A percentile compares a stretch with the other conserved stretches of the same genome.
phyloP scores from a whole-genome alignment of 2,329 filamentous ascomycete genomes.

The Trichoderma hamatum region DNA sequence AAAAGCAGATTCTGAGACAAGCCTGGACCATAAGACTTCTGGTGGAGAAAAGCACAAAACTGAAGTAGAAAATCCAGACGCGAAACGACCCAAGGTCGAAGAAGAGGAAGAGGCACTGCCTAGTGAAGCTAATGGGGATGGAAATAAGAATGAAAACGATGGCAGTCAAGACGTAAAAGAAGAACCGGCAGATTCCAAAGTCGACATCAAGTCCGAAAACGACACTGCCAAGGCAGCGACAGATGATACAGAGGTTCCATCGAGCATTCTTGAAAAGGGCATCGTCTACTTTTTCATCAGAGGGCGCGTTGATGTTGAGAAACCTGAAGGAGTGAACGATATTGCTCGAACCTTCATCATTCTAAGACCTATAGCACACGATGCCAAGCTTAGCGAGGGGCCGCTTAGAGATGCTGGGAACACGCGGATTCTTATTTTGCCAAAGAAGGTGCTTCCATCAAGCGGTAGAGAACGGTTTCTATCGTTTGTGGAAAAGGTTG shows the following conservation, averaged over 20 bases:
- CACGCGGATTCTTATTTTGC: conserved; percentile 74
- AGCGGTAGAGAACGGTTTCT: conserved; percentile 72
- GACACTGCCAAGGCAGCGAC: conserved; percentile 29
- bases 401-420: conserved; percentile 57
- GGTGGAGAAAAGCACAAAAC: conserved; percentile 38
- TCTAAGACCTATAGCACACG: conserved; percentile 70
- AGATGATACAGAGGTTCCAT: conserved; percentile 41
- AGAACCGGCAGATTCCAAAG: conserved; percentile 13
- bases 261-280: conserved; percentile 78
- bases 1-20: not conserved
- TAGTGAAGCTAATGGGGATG: not conserved
- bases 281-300: conserved; percentile 91
- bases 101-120: conserved; percentile 30
- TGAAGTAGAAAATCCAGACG: conserved; percentile 33
- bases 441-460: conserved; percentile 80
- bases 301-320: conserved; percentile 71
- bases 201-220: not conserved
- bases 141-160: conserved; percentile 3
- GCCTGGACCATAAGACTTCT: not conserved
- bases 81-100: conserved; percentile 36
- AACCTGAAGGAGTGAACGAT: conserved; percentile 70
- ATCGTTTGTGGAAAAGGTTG: conserved; percentile 79
- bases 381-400: conserved; percentile 61
- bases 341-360: conserved; percentile 80
- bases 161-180: not conserved